phyloP scores from a whole-genome alignment of 768 basidiomycete genomes.

The Russula olivacea region DNA sequence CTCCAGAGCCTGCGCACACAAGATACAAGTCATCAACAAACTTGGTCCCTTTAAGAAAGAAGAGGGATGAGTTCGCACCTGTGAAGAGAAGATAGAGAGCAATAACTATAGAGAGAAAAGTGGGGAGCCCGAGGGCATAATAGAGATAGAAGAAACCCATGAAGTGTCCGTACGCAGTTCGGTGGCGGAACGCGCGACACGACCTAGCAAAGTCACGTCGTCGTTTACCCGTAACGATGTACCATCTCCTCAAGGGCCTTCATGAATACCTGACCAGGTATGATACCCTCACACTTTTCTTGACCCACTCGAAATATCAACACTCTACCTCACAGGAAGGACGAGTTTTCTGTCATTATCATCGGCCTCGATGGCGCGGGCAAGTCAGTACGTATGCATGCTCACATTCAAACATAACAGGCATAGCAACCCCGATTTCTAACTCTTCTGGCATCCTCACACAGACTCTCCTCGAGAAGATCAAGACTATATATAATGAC shows the following conservation, averaged over 20 bases:
- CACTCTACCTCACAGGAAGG: constrained; percentile 46
- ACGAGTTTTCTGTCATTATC: constrained; percentile 92
- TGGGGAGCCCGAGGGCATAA: constrained; percentile 63
- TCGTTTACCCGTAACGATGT: constrained; percentile 48
- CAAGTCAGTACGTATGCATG: constrained; percentile 58
- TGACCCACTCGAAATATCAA: neutral
- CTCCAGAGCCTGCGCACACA: constrained; percentile 60
- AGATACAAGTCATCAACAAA: neutral
- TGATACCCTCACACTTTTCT: constrained; percentile 7
- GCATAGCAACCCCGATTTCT: neutral
- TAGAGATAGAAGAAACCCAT: constrained; percentile 41
- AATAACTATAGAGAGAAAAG: constrained; percentile 56
- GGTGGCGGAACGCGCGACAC: neutral
- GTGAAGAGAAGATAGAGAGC: constrained; percentile 89
- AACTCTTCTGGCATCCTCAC: neutral
- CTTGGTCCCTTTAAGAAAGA: neutral
- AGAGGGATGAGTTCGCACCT: constrained; percentile 40
- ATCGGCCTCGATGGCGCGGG: constrained; percentile 91
- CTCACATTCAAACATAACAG: no score
- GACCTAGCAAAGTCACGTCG: neutral
- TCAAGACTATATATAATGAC: constrained; percentile 88
- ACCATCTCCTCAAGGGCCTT: constrained; percentile 88
- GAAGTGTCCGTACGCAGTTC: neutral
- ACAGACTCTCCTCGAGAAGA: constrained; percentile 84
- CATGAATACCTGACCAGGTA: constrained; percentile 86